phyloP scores from a whole-genome alignment of 768 basidiomycete species.

The Russula emetica region DNA sequence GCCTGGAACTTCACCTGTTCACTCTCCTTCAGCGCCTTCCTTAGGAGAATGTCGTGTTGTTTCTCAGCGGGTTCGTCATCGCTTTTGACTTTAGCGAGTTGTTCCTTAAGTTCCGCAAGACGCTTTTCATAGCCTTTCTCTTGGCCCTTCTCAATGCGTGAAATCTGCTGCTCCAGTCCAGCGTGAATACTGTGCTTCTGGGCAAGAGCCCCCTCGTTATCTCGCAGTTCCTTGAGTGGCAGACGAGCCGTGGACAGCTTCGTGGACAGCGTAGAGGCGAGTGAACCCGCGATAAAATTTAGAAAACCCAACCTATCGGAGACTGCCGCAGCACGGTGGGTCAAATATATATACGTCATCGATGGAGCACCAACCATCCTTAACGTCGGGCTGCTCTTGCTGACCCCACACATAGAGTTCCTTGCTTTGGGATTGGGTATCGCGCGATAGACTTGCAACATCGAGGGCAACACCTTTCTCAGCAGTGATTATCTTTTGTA shows the following conservation, averaged over 20 bases:
- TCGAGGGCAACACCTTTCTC: slow-evolving; percentile 77
- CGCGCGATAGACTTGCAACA: slow-evolving; percentile 60
- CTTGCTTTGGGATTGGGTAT: slow-evolving; percentile 71
- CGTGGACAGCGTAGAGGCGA: slow-evolving; percentile 54
- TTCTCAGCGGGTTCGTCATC: slow-evolving; percentile 65
- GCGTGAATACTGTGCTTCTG: slow-evolving; percentile 62
- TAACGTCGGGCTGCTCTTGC: slow-evolving; percentile 62
- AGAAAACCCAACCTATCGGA: slow-evolving; percentile 79
- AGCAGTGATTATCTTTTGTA: slow-evolving; percentile 75
- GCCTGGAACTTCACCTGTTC: slow-evolving; percentile 79
- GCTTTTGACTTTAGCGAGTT: slow-evolving; percentile 58
- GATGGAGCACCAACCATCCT: slow-evolving; percentile 53
- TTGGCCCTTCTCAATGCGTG: slow-evolving; percentile 60
- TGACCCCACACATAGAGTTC: slow-evolving; percentile 87
- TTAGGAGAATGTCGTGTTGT: slow-evolving; percentile 66
- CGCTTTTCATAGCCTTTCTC: slow-evolving; percentile 63
- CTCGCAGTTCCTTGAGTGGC: slow-evolving; percentile 67
- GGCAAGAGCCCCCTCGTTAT: slow-evolving; percentile 56
- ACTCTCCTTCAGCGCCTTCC: slow-evolving; percentile 72
- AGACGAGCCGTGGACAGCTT: slow-evolving; percentile 61
- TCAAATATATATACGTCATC: slow-evolving; percentile 3
- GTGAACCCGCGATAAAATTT: slow-evolving; percentile 69
- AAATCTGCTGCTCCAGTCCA: slow-evolving; percentile 56
- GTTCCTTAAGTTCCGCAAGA: slow-evolving; percentile 63
- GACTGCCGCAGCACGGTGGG: slow-evolving; percentile 35